Conservation (phyloP, 192 early-diverging fungal genomes). For the Coemansia sp. region DNA sequence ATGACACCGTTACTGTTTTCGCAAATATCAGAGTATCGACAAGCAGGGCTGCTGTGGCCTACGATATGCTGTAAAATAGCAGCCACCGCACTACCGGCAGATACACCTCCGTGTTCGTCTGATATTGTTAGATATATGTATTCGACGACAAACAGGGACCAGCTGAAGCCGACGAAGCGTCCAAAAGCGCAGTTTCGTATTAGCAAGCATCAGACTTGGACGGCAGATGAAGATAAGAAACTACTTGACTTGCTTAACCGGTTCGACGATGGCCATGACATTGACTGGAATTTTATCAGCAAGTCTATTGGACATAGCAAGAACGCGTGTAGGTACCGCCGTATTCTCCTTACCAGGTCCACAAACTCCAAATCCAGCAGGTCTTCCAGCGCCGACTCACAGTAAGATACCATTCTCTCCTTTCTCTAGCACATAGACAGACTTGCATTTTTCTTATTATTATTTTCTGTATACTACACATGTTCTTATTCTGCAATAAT, state of each 20-base stretch:
- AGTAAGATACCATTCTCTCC: too few relatives aligned
- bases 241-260: constrained; percentile 23
- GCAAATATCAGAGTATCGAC: constrained; percentile 35
- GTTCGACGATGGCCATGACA: constrained; percentile 27
- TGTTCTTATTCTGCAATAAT: too few relatives aligned
- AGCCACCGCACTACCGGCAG: background rate
- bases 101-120: constrained; percentile 5
- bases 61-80: constrained; percentile 25
- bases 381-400: background rate
- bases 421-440: background rate
- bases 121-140: constrained; percentile 40
- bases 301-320: constrained; percentile 47
- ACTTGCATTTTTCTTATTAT: too few relatives aligned
- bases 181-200: constrained; percentile 47
- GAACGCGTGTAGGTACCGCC: constrained; percentile 48
- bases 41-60: constrained; percentile 38
- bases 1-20: constrained; percentile 37
- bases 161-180: constrained; percentile 17
- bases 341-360: constrained; percentile 21
- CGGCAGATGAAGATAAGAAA: constrained; percentile 26
- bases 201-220: constrained; percentile 53
- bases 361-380: background rate
- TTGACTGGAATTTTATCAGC: constrained; percentile 52
- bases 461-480: too few relatives aligned
- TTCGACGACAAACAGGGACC: constrained; percentile 21